Evolutionary conservation across 805 yeast species (phyloP).

Genomic region (Myxozyma melibiosi): DNA sequence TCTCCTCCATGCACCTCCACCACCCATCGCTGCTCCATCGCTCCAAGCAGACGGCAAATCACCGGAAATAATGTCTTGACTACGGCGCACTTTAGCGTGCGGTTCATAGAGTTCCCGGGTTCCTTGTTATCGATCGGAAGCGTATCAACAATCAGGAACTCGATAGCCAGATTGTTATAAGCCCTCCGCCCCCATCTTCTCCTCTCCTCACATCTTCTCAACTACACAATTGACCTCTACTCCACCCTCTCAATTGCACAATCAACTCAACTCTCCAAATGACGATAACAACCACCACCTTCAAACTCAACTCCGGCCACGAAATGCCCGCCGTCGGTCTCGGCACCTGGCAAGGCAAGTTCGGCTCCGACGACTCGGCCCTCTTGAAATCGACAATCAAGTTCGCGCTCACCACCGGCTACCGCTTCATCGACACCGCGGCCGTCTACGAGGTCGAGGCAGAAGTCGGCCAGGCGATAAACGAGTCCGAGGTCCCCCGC

Average conservation of each 20-base stretch:
- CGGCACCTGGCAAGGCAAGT: slow-evolving; percentile 68
- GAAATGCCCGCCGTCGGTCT: slow-evolving; percentile 67
- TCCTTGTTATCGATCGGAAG: too few relatives aligned
- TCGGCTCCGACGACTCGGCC: slow-evolving; percentile 50
- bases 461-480: slow-evolving; percentile 55
- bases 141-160: background rate
- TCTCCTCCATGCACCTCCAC: too few relatives aligned
- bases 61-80: too few relatives aligned
- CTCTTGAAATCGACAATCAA: slow-evolving; percentile 50
- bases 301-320: slow-evolving; percentile 56
- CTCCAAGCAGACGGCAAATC: too few relatives aligned
- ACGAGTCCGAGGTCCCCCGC: slow-evolving; percentile 52
- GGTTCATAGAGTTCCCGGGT: too few relatives aligned
- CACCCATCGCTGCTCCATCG: too few relatives aligned
- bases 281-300: background rate
- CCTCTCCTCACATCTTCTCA: too few relatives aligned
- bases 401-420: slow-evolving; percentile 48
- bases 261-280: too few relatives aligned
- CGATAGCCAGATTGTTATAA: background rate
- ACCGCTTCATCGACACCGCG: slow-evolving; percentile 80
- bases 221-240: too few relatives aligned
- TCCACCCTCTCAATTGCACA: background rate
- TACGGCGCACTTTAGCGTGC: too few relatives aligned
- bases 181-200: too few relatives aligned
- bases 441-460: slow-evolving; percentile 63